Conservation (phyloP, 2,329 filamentous ascomycete genomes). For the Penicillium sp. region DNA sequence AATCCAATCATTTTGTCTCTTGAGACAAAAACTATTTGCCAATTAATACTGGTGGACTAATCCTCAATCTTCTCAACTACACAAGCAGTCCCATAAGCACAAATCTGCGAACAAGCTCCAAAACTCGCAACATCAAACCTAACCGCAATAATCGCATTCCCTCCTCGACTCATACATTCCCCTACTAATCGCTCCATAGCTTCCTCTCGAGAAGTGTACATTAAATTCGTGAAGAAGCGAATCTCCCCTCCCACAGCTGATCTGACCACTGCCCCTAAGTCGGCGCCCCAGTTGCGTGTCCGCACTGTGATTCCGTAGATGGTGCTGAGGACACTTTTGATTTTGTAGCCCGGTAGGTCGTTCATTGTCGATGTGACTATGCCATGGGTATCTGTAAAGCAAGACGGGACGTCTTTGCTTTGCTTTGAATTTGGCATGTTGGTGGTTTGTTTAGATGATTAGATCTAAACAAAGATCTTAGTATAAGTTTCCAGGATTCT, state of each 20-base stretch:
- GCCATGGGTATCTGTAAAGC: slow-evolving; percentile 62
- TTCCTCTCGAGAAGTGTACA: slow-evolving; percentile 60
- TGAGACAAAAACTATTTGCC: no score
- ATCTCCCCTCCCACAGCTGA: slow-evolving; percentile 61
- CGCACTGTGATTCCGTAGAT: slow-evolving; percentile 60
- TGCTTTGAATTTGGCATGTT: slow-evolving; percentile 3
- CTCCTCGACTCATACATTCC: slow-evolving; percentile 58
- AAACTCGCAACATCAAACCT: slow-evolving; percentile 59
- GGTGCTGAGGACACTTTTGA: slow-evolving; percentile 58
- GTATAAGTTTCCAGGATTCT: not conserved
- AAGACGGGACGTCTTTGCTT: slow-evolving; percentile 31
- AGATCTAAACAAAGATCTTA: not conserved
- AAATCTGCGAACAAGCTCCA: slow-evolving; percentile 58
- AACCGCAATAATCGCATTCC: slow-evolving; percentile 61
- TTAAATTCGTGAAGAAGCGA: slow-evolving; percentile 58
- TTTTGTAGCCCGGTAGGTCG: slow-evolving; percentile 61
- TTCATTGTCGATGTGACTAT: slow-evolving; percentile 65
- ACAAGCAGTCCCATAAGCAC: slow-evolving; percentile 61
- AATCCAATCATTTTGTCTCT: no score
- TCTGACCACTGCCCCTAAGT: slow-evolving; percentile 57
- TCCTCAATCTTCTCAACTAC: slow-evolving; percentile 54
- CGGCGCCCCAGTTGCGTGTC: slow-evolving; percentile 59
- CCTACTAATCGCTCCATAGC: slow-evolving; percentile 57
- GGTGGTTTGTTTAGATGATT: not conserved
- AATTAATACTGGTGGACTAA: no score